Conservation (phyloP, 1,139 yeast species). For the Hyphopichia wangnamkhiaoensis region DNA sequence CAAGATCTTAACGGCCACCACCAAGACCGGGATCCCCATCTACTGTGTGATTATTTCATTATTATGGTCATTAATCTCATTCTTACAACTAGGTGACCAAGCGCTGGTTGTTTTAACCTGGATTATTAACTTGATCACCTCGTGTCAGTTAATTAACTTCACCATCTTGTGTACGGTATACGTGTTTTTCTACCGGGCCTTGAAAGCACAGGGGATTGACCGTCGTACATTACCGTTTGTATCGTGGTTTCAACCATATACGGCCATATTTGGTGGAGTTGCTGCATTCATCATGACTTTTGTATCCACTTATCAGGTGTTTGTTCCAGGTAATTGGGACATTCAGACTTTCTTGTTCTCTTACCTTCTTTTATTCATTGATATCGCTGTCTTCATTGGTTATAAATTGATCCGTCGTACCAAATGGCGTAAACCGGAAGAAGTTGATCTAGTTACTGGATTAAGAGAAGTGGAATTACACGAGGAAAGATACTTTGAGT, state of each 20-base stretch:
- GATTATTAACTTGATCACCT: conserved; percentile 34
- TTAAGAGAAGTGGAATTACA: conserved; percentile 36
- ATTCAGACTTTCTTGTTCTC: conserved; percentile 61
- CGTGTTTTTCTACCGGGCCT: conserved; percentile 22
- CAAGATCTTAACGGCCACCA: conserved; percentile 39
- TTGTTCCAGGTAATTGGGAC: conserved; percentile 65
- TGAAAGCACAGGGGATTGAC: conserved; percentile 53
- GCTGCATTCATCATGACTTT: conserved; percentile 53
- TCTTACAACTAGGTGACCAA: conserved; percentile 29
- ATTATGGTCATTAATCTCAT: conserved; percentile 47
- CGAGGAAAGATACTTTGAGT: conserved; percentile 33
- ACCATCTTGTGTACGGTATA: conserved; percentile 26
- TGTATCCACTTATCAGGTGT: conserved; percentile 66
- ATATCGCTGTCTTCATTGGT: conserved; percentile 52
- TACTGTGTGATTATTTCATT: conserved; percentile 38
- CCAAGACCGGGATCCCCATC: conserved; percentile 46
- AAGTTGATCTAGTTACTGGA: conserved; percentile 32
- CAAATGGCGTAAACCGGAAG: conserved; percentile 48
- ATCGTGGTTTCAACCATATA: conserved; percentile 46
- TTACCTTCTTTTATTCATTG: conserved; percentile 68
- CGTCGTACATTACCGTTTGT: conserved; percentile 55
- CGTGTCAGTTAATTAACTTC: conserved; percentile 33
- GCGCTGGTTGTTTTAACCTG: conserved; percentile 28
- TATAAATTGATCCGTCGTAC: conserved; percentile 61
- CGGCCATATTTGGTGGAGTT: conserved; percentile 33